Percentiles rank a stretch among this genome's conserved stretches.
These are phyloP conservation scores for Stachybotrys chlorohalonatus DNA, from an alignment of 2,329 filamentous ascomycete genomes.

Conservation along the genomic window DNA sequence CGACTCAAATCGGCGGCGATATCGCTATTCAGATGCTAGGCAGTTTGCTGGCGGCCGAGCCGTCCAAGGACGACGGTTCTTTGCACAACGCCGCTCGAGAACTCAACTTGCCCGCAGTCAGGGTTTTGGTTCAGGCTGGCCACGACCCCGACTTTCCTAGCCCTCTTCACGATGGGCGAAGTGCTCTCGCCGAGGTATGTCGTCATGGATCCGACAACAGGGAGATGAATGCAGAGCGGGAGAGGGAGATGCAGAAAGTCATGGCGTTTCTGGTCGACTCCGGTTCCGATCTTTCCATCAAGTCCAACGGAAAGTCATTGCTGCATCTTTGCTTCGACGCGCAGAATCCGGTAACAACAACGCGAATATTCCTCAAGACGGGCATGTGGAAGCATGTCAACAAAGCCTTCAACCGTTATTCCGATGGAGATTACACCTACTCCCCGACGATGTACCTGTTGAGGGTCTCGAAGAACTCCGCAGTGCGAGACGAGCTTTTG, in stretches of 20 bases:
- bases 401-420: conserved; percentile 47
- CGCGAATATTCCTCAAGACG: conserved; percentile 49
- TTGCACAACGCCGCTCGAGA: conserved; percentile 55
- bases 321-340: conserved; percentile 53
- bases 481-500: conserved; percentile 32
- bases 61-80: conserved; percentile 54
- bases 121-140: conserved; percentile 46
- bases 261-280: conserved; percentile 47
- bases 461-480: conserved; percentile 32
- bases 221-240: conserved; percentile 33
- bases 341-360: conserved; percentile 42
- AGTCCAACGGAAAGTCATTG: conserved; percentile 47
- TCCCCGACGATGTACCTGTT: conserved; percentile 56
- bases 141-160: conserved; percentile 60
- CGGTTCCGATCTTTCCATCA: conserved; percentile 47
- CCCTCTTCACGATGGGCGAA: conserved; percentile 51
- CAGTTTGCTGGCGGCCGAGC: conserved; percentile 44
- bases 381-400: conserved; percentile 59
- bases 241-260: conserved; percentile 47
- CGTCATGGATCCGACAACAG: conserved; percentile 40
- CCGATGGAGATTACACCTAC: conserved; percentile 44
- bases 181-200: conserved; percentile 55
- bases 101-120: conserved; percentile 47
- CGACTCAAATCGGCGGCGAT: conserved; percentile 45
- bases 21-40: conserved; percentile 44